Percentiles rank a stretch among this genome's conserved stretches.
phyloP scores from a whole-genome alignment of 108 stramenopile species.

The Parietichytrium sp. region DNA sequence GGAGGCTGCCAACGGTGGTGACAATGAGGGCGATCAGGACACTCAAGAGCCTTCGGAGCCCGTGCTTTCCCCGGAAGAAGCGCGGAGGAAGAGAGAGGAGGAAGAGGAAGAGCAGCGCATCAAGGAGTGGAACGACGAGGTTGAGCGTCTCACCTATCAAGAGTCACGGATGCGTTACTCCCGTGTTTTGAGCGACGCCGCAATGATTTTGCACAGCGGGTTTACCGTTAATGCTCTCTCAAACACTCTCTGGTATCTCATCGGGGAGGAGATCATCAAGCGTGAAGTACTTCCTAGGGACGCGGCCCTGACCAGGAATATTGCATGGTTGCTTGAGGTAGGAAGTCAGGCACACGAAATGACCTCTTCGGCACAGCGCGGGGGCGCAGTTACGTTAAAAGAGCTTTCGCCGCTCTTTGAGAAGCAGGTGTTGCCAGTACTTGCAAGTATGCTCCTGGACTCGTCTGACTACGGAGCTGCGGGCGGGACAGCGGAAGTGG shows the following conservation, averaged over 20 bases:
- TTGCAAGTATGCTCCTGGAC: background rate
- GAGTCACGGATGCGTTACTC: background rate
- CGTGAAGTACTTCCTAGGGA: conserved; percentile 24
- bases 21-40: background rate
- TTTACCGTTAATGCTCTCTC: conserved; percentile 22
- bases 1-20: background rate
- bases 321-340: background rate
- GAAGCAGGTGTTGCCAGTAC: background rate
- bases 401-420: background rate
- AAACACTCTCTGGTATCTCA: conserved; percentile 3
- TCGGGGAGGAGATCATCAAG: conserved; percentile 6
- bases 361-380: background rate
- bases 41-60: background rate
- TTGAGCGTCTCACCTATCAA: no score
- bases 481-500: background rate
- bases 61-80: background rate
- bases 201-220: conserved; percentile 6
- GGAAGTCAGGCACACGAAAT: background rate
- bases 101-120: background rate
- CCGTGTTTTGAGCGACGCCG: background rate
- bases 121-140: no score
- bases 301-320: background rate
- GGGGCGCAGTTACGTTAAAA: background rate
- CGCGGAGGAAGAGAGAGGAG: background rate
- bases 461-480: background rate